Conservation (phyloP, 2,329 filamentous ascomycete species). For the Immersiporthe knoxdaviesiana region DNA sequence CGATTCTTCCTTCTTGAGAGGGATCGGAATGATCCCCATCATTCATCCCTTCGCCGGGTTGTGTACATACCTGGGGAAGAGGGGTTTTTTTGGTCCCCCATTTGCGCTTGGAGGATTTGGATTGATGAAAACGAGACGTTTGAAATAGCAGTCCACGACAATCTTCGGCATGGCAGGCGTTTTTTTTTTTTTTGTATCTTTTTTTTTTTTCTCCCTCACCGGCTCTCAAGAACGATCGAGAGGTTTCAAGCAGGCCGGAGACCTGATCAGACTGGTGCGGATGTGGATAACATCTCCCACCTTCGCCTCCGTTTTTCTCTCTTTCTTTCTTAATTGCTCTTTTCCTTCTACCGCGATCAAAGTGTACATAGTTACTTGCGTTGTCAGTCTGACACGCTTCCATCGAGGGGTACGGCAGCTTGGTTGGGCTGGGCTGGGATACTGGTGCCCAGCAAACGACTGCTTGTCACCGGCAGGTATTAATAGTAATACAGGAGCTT, state of each 20-base stretch:
- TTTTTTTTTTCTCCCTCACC: background rate
- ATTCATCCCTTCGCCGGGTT: background rate
- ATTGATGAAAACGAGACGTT: slow-evolving; percentile 9
- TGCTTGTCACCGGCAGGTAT: slow-evolving; percentile 2
- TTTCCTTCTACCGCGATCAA: background rate
- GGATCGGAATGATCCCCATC: background rate
- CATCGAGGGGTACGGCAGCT: background rate
- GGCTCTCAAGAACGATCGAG: no score
- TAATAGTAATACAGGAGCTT: slow-evolving; percentile 10
- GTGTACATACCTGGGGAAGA: background rate
- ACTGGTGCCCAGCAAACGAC: background rate
- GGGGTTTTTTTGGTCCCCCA: no score
- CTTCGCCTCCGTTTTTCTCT: background rate
- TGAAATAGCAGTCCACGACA: slow-evolving; percentile 9
- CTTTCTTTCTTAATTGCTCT: background rate
- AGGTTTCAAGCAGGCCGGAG: background rate
- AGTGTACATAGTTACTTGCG: background rate
- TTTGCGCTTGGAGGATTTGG: slow-evolving; percentile 6
- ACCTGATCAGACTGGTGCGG: background rate
- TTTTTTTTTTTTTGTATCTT: background rate
- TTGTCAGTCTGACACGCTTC: background rate
- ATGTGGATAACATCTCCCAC: background rate
- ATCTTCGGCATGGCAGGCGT: slow-evolving; percentile 12
- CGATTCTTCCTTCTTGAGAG: background rate
- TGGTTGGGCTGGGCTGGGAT: background rate